Conservation (phyloP, 1,284 basidiomycete species). For the Malassezia cuniculi region DNA sequence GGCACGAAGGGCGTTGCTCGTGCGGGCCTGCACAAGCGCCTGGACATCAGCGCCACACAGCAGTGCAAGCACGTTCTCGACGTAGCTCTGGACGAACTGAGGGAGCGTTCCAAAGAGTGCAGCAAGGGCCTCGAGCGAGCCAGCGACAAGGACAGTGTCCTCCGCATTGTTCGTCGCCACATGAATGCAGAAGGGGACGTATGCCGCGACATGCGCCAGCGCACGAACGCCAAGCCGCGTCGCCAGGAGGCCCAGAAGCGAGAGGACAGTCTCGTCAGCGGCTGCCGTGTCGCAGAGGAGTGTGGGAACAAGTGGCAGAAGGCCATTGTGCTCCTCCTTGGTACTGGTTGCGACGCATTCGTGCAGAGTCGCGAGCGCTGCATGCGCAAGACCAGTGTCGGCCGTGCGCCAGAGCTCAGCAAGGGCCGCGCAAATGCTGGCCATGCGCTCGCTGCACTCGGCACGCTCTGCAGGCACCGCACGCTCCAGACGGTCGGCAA, state of each 20-base stretch:
- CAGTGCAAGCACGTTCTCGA: constrained; percentile 16
- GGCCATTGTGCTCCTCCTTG: constrained; percentile 14
- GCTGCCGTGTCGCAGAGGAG: constrained; percentile 11
- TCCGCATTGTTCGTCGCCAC: constrained; percentile 8
- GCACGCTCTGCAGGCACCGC: constrained; percentile 1
- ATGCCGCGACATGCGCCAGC: constrained; percentile 31
- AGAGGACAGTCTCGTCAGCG: constrained; percentile 12
- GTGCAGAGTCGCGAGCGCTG: constrained; percentile 26
- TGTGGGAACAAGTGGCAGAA: constrained; percentile 20
- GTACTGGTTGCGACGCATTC: constrained; percentile 14
- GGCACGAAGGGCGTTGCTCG: background rate
- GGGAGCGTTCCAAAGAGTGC: constrained; percentile 29
- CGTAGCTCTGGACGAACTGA: constrained; percentile 35
- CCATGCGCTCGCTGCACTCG: background rate
- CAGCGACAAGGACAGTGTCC: constrained; percentile 5
- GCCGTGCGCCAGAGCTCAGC: constrained; percentile 1
- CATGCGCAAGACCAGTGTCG: constrained; percentile 13
- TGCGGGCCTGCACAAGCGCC: background rate
- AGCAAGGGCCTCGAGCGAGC: constrained; percentile 28
- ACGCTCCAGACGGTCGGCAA: background rate
- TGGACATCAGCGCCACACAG: constrained; percentile 20
- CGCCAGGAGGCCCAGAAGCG: constrained; percentile 22
- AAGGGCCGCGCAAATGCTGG: constrained; percentile 5
- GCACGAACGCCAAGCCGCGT: constrained; percentile 31
- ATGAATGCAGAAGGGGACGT: constrained; percentile 23